Percentiles rank a stretch among this genome's conserved stretches.
Evolutionary conservation across 306 rosid species (phyloP).

Genomic region (Castanopsis chinensis): DNA sequence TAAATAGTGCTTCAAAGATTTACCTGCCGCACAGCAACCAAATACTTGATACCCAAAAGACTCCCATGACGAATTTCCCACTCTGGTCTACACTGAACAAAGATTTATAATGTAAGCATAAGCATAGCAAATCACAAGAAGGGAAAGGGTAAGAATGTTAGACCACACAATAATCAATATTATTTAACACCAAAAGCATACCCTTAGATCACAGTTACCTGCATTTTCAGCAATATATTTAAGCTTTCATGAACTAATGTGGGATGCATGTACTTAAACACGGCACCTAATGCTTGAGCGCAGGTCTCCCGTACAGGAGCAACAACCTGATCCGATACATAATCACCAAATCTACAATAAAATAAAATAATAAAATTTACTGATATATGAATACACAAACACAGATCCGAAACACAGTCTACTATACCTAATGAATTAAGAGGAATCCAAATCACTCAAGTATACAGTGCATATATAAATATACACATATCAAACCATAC

Average conservation of each 20-base stretch:
- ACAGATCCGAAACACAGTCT: not conserved
- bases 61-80: slow-evolving; percentile 99
- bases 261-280: slow-evolving; percentile 92
- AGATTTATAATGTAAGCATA: slow-evolving; percentile 44
- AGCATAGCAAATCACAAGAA: slow-evolving; percentile 29
- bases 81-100: slow-evolving; percentile 95
- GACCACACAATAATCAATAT: slow-evolving; percentile 14
- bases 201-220: slow-evolving; percentile 63
- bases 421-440: not conserved
- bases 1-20: slow-evolving; percentile 14
- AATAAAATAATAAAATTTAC: slow-evolving; percentile 18
- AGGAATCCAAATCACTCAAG: not conserved
- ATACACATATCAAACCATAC: slow-evolving; percentile 36
- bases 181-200: slow-evolving; percentile 12
- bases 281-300: slow-evolving; percentile 95
- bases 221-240: slow-evolving; percentile 89
- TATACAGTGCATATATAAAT: too few relatives aligned
- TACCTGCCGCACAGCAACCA: slow-evolving; percentile 96
- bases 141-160: slow-evolving; percentile 1
- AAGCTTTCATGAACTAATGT: slow-evolving; percentile 75
- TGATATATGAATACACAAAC: slow-evolving; percentile 3
- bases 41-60: slow-evolving; percentile 90
- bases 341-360: slow-evolving; percentile 93
- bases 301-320: slow-evolving; percentile 99
- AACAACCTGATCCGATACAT: slow-evolving; percentile 98